Evolutionary conservation across 805 yeast genomes (phyloP).

Genomic region (Ogataea ramenticola): DNA sequence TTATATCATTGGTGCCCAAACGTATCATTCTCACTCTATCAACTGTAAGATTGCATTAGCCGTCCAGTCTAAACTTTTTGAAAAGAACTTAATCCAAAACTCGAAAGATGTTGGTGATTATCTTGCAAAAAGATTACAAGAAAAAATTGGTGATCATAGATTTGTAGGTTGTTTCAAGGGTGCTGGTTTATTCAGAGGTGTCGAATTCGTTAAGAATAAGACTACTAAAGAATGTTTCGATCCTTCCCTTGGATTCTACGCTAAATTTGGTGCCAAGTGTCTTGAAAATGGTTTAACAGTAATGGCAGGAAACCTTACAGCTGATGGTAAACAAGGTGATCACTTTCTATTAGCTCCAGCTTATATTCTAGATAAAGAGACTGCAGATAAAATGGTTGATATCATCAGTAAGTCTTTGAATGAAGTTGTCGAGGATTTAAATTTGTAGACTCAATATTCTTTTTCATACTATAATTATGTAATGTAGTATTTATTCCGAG

Average conservation of each 20-base stretch:
- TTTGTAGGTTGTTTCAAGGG: constrained; percentile 49
- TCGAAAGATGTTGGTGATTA: constrained; percentile 35
- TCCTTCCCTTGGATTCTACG: constrained; percentile 21
- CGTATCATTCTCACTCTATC: constrained; percentile 43
- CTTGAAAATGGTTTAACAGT: constrained; percentile 33
- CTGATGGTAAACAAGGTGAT: constrained; percentile 35
- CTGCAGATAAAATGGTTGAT: constrained; percentile 22
- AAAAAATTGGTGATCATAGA: constrained; percentile 22
- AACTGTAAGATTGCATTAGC: constrained; percentile 40
- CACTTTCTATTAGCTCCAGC: constrained; percentile 41
- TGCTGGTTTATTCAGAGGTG: constrained; percentile 46
- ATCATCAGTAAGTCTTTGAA: constrained; percentile 7
- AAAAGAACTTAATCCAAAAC: constrained; percentile 30
- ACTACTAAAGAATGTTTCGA: constrained; percentile 39
- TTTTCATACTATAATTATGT: too few relatives aligned
- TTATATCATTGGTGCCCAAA: constrained; percentile 38
- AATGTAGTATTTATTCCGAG: too few relatives aligned
- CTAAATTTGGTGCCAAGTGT: constrained; percentile 26
- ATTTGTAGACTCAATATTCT: neutral
- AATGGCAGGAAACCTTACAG: constrained; percentile 33
- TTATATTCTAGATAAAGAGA: constrained; percentile 29
- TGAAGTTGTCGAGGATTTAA: constrained; percentile 2
- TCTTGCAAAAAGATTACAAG: constrained; percentile 29
- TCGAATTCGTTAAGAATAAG: constrained; percentile 43
- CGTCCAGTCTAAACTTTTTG: constrained; percentile 36